A percentile compares a stretch with the other conserved stretches of the same genome.
phyloP scores from a whole-genome alignment of 2,329 filamentous ascomycete genomes.

The Colletotrichum sp. region DNA sequence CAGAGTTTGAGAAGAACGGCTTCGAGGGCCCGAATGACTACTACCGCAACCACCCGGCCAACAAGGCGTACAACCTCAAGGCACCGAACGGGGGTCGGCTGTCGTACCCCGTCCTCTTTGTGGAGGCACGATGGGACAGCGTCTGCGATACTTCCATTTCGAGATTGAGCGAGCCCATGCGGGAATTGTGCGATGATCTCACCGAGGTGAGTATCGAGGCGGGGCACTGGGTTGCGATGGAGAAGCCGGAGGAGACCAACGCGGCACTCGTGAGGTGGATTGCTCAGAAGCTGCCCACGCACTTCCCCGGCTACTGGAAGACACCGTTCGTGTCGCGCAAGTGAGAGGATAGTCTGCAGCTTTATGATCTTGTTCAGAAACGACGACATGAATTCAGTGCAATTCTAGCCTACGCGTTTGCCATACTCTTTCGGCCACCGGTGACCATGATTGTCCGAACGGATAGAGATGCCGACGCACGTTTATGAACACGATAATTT shows the following conservation, averaged over 20 bases:
- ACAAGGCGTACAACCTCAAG: slow-evolving; percentile 38
- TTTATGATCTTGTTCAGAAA: background rate
- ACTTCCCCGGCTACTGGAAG: slow-evolving; percentile 16
- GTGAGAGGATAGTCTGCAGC: background rate
- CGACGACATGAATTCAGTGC: background rate
- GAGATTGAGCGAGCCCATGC: slow-evolving; percentile 37
- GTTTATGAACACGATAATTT: background rate
- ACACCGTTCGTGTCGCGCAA: background rate
- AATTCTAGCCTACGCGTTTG: background rate
- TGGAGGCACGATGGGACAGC: slow-evolving; percentile 41
- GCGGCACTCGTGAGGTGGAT: slow-evolving; percentile 29
- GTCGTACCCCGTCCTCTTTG: slow-evolving; percentile 36
- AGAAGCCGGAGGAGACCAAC: slow-evolving; percentile 27
- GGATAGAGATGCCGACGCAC: background rate
- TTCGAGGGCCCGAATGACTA: slow-evolving; percentile 53
- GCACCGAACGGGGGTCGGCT: slow-evolving; percentile 34
- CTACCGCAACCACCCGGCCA: slow-evolving; percentile 48
- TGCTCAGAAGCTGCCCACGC: slow-evolving; percentile 23
- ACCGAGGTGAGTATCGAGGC: slow-evolving; percentile 37
- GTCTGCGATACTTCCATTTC: slow-evolving; percentile 39
- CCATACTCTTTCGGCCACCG: background rate
- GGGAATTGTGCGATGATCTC: slow-evolving; percentile 38
- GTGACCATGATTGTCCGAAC: background rate
- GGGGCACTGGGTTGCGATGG: slow-evolving; percentile 40
- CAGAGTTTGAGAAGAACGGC: slow-evolving; percentile 89